A percentile compares a stretch with the other conserved stretches of the same genome.
Evolutionary conservation across 2,329 filamentous ascomycete genomes (phyloP).

Genomic region (Trichoderma afroharzianum): DNA sequence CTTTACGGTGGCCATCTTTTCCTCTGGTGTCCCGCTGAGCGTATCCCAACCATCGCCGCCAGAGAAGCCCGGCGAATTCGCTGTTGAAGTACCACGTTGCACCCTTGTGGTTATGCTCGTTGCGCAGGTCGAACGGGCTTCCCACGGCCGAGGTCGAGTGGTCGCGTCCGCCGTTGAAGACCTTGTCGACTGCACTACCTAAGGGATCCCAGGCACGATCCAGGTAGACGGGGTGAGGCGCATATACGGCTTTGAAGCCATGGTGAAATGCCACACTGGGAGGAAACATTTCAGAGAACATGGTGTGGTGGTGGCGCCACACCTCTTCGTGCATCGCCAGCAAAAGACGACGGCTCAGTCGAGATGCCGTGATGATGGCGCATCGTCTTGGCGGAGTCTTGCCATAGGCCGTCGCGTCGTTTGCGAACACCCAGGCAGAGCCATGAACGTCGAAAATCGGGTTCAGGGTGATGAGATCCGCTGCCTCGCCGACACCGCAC

Average conservation of each 20-base stretch:
- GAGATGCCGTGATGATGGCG: slow-evolving; percentile 68
- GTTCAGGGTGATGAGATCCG: slow-evolving; percentile 74
- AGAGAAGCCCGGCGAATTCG: slow-evolving; percentile 72
- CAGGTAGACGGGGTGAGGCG: slow-evolving; percentile 76
- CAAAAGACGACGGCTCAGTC: slow-evolving; percentile 63
- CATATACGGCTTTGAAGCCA: slow-evolving; percentile 74
- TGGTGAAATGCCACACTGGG: slow-evolving; percentile 68
- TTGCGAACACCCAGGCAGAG: slow-evolving; percentile 69
- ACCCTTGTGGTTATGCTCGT: slow-evolving; percentile 80
- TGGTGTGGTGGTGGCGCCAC: slow-evolving; percentile 62
- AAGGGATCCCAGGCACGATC: slow-evolving; percentile 71
- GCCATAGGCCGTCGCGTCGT: slow-evolving; percentile 67
- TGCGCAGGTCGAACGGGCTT: slow-evolving; percentile 62
- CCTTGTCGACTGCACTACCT: slow-evolving; percentile 60
- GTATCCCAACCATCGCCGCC: slow-evolving; percentile 71
- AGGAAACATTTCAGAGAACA: slow-evolving; percentile 80
- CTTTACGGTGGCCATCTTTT: slow-evolving; percentile 43
- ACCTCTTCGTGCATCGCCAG: slow-evolving; percentile 73
- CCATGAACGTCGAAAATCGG: slow-evolving; percentile 69
- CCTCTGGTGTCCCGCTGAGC: slow-evolving; percentile 50
- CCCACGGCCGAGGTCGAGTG: slow-evolving; percentile 62
- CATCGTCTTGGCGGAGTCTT: slow-evolving; percentile 61
- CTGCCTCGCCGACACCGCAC: slow-evolving; percentile 68
- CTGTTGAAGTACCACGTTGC: slow-evolving; percentile 84
- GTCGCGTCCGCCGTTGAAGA: slow-evolving; percentile 74